Conservation (phyloP, 495 filamentous ascomycete species). For the Xylaria venustula region DNA sequence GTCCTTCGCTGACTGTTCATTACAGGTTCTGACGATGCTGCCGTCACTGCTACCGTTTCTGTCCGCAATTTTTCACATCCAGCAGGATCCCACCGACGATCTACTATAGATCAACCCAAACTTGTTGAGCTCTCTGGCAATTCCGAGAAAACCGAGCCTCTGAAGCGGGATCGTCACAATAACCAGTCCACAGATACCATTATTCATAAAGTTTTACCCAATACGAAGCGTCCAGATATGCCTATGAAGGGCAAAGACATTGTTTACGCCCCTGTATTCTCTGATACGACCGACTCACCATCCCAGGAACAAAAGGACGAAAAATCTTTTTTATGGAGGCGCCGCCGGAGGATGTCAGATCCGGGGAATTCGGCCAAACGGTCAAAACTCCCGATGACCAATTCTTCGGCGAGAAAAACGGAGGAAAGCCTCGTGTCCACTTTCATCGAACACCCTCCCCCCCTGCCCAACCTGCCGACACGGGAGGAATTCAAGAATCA, state of each 20-base stretch:
- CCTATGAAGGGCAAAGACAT: background rate
- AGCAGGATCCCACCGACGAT: background rate
- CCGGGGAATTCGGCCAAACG: conserved; percentile 14
- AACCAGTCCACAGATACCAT: conserved; percentile 25
- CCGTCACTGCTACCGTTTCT: background rate
- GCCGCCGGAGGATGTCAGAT: conserved; percentile 22
- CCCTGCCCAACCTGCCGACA: background rate
- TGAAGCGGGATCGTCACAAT: background rate
- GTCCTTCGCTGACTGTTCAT: conserved; percentile 2
- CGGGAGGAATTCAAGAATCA: conserved; percentile 14
- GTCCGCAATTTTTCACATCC: conserved; percentile 23
- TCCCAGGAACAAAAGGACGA: conserved; percentile 10
- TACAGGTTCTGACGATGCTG: conserved; percentile 14
- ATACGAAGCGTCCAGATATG: background rate
- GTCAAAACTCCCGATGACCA: background rate
- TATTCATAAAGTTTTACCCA: conserved; percentile 19
- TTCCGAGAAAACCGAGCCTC: background rate
- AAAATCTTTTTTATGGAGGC: conserved; percentile 33
- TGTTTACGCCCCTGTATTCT: background rate
- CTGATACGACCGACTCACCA: background rate
- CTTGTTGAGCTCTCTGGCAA: background rate
- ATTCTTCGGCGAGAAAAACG: conserved; percentile 9
- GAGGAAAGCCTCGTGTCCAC: conserved; percentile 8
- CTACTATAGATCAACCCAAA: background rate
- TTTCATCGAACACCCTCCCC: conserved; percentile 6